Percentiles rank a stretch among this genome's conserved stretches.
phyloP scores from a whole-genome alignment of 306 rosid genomes.

The Clitoria ternatea region DNA sequence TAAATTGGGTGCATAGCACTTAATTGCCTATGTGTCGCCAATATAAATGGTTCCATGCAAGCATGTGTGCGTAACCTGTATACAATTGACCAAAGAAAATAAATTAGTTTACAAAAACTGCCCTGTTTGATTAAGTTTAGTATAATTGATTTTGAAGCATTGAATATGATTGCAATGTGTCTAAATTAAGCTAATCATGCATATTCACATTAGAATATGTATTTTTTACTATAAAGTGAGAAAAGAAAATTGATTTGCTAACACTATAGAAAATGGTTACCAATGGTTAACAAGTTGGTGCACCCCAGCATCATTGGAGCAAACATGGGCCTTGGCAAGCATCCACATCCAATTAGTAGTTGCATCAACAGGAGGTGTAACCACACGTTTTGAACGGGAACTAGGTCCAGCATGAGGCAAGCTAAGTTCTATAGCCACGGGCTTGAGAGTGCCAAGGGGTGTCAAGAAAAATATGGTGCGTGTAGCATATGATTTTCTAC shows the following conservation, averaged over 20 bases:
- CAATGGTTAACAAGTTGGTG: constrained; percentile 96
- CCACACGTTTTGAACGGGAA: constrained; percentile 55
- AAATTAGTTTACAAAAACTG: too few relatives aligned
- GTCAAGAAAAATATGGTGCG: constrained; percentile 70
- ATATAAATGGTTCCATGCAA: constrained; percentile 66
- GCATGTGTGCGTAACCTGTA: constrained; percentile 89
- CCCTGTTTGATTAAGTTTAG: too few relatives aligned
- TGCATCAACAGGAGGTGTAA: constrained; percentile 73
- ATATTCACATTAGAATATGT: too few relatives aligned
- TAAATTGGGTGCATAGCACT: constrained; percentile 91
- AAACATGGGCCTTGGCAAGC: constrained; percentile 90
- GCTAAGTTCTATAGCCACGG: constrained; percentile 92
- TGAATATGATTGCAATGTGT: too few relatives aligned
- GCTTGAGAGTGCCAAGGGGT: constrained; percentile 65
- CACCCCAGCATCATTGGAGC: constrained; percentile 88
- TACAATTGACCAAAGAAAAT: neutral
- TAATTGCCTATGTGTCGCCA: constrained; percentile 84
- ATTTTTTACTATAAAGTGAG: too few relatives aligned
- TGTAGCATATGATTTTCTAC: constrained; percentile 88
- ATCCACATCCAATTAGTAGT: constrained; percentile 85
- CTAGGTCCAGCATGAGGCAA: constrained; percentile 60
- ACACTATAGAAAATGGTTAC: too few relatives aligned
- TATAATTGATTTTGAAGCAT: too few relatives aligned
- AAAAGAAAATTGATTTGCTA: too few relatives aligned
- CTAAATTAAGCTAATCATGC: too few relatives aligned